Base-by-base conservation (phyloP, 371 early-diverging fungal species). In the Rhizopus sp. region DNA sequence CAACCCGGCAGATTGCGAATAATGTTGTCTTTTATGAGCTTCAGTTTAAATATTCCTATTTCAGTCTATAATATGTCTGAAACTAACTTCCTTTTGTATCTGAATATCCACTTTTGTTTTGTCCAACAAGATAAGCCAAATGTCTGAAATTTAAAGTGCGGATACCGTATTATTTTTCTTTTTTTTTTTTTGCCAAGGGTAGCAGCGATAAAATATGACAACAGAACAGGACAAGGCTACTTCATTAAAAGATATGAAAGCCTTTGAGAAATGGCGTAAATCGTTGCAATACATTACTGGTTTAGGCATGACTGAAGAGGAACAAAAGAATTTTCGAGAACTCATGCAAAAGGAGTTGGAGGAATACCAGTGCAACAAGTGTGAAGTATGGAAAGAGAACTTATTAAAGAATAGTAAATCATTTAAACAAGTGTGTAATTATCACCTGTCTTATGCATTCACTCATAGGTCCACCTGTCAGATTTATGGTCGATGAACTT, bases 401-500 rank as follows among this genome's bases (percentile, higher is more conserved):
- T 69, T 91, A 50, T 64, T 92, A 42, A 82, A 87, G 50, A 84
- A 77, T 66, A 89, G 90, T 80, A 80, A 60, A 80, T 55, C n/a
- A 5, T 5, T 15, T 46, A 6, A 7, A 41, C 12, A 16, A 37
- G 6, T 23, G 23, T 23, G n/a, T 2, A 10, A 50, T 55, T 23
- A 15, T 34, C 6, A 13, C 13, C 34, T 15, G 9, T 34, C 34
- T 46, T 13, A 34, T 37, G 10, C 52, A 41, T 48, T 23, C 57
- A 30, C 50, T 1, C 15, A 5, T 64, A 86, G 90, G 93, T 68
- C 92, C 96, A 9, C 80, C 92, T 53, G 88, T 95, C 3, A 72
- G 77, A 34, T 95, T 96, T 68, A 93, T 96, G 93, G 66, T 88
- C 44, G 85, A 90, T 46, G 79, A 88, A 45, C 72, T 96, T 23